These are phyloP conservation scores for Heterobasidion occidentale DNA, from an alignment of 1,284 basidiomycete species.

Conservation along the genomic window DNA sequence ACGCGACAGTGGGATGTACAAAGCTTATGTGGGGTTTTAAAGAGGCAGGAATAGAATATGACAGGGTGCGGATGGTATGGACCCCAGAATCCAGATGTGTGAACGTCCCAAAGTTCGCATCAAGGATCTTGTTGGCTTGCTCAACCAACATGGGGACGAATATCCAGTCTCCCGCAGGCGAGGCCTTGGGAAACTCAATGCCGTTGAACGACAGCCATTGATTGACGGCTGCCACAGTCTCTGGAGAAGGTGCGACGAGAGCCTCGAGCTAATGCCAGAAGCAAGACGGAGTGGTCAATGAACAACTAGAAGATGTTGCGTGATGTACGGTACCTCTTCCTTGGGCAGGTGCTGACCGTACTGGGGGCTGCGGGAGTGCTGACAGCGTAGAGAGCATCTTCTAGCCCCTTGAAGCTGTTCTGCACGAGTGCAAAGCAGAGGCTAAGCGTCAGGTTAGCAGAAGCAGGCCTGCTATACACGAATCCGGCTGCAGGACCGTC, in stretches of 20 bases:
- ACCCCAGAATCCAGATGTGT: neutral
- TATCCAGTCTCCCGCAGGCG: slow-evolving; percentile 18
- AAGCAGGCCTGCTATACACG: slow-evolving; percentile 9
- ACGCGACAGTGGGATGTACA: neutral
- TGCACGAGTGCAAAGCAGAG: slow-evolving; percentile 19
- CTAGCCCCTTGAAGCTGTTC: slow-evolving; percentile 20
- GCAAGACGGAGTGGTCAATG: too few relatives aligned
- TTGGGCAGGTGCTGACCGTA: slow-evolving; percentile 23
- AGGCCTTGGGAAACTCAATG: slow-evolving; percentile 14
- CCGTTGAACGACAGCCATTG: slow-evolving; percentile 22
- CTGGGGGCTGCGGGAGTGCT: slow-evolving; percentile 16
- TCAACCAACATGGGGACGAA: too few relatives aligned
- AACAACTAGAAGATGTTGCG: slow-evolving; percentile 4
- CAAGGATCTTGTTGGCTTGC: too few relatives aligned
- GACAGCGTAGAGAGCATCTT: slow-evolving; percentile 20
- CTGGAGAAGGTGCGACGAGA: slow-evolving; percentile 25
- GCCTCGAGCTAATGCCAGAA: slow-evolving; percentile 19
- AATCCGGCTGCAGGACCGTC: slow-evolving; percentile 7
- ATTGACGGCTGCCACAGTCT: slow-evolving; percentile 20
- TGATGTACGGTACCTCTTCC: slow-evolving; percentile 17
- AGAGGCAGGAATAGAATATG: slow-evolving; percentile 13
- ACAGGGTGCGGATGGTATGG: neutral
- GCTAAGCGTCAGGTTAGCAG: slow-evolving; percentile 7
- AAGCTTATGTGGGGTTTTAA: neutral
- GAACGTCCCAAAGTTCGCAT: too few relatives aligned